These are phyloP conservation scores for Crataegus laevigata DNA, from an alignment of 306 rosid species.

Conservation along the genomic window DNA sequence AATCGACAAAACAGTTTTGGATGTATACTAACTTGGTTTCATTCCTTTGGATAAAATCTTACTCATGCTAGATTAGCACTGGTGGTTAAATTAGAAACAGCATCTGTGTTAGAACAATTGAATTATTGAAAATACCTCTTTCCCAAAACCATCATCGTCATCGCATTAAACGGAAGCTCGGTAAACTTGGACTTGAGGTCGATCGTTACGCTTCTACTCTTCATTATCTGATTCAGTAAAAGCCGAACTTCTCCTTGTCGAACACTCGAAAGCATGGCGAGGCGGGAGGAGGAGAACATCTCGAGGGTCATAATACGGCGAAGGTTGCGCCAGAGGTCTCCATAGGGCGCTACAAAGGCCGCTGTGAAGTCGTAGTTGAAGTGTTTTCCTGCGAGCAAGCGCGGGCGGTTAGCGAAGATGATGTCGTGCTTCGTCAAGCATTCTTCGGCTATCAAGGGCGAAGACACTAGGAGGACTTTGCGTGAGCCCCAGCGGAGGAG, in stretches of 20 bases:
- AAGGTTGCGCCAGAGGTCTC: conserved; percentile 37
- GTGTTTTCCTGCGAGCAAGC: conserved; percentile 3
- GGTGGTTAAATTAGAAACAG: too few relatives aligned
- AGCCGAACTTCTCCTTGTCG: conserved; percentile 5
- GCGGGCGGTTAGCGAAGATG: conserved; percentile 27
- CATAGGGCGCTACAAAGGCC: conserved; percentile 14
- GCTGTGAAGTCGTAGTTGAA: conserved; percentile 17
- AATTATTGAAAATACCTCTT: not conserved
- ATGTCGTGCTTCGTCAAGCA: conserved; percentile 27
- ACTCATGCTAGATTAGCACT: too few relatives aligned
- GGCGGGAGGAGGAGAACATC: conserved; percentile 13
- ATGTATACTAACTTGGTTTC: too few relatives aligned
- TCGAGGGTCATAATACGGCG: conserved; percentile 12
- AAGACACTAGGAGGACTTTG: conserved; percentile 9
- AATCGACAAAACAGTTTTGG: too few relatives aligned
- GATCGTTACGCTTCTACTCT: not conserved
- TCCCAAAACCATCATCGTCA: conserved; percentile 18
- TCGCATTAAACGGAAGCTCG: conserved; percentile 11
- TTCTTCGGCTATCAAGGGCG: conserved; percentile 15
- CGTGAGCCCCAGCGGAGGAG: conserved; percentile 21
- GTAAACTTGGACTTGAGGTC: conserved; percentile 7
- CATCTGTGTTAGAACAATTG: too few relatives aligned
- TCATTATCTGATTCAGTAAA: not conserved
- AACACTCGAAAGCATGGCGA: not conserved
- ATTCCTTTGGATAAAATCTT: too few relatives aligned